phyloP scores from a whole-genome alignment of 306 rosid species.

The Vigna nakashimae region DNA sequence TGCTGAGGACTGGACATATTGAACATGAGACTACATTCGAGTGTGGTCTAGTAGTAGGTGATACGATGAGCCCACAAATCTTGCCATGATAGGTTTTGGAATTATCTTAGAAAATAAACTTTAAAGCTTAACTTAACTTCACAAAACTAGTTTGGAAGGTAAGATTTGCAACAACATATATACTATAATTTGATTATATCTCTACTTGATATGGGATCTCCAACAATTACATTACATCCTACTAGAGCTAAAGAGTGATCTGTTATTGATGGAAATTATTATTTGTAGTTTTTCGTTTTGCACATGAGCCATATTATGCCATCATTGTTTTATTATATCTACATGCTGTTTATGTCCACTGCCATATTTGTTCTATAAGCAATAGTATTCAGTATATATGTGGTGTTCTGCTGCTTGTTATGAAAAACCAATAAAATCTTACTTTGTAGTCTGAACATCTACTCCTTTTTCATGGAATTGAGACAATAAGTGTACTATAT shows the following conservation, averaged over 20 bases:
- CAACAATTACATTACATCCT: not conserved
- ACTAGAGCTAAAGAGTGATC: not conserved
- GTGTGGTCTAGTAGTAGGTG: too few relatives aligned
- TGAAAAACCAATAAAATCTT: not conserved
- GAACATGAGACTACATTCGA: too few relatives aligned
- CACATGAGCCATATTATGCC: slow-evolving; percentile 14
- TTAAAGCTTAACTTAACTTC: too few relatives aligned
- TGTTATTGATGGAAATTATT: slow-evolving; percentile 18
- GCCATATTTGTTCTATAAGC: slow-evolving; percentile 27
- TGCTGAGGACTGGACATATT: too few relatives aligned
- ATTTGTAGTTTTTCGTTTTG: slow-evolving; percentile 26
- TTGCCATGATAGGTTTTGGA: too few relatives aligned
- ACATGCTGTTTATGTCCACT: slow-evolving; percentile 34
- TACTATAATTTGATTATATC: too few relatives aligned
- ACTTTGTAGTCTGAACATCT: not conserved
- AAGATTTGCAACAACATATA: too few relatives aligned
- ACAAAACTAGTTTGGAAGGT: too few relatives aligned
- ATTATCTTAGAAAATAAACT: too few relatives aligned
- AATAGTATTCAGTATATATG: slow-evolving; percentile 10
- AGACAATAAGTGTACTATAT: slow-evolving; percentile 35
- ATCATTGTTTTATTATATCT: slow-evolving; percentile 28
- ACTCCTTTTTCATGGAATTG: slow-evolving; percentile 28
- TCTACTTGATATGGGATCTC: too few relatives aligned
- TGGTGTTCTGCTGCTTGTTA: slow-evolving; percentile 28
- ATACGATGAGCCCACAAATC: too few relatives aligned